Percentiles rank a stretch among this genome's conserved stretches.
Evolutionary conservation across 2,329 filamentous ascomycete genomes (phyloP).

Genomic region (Dendryphion nanum): DNA sequence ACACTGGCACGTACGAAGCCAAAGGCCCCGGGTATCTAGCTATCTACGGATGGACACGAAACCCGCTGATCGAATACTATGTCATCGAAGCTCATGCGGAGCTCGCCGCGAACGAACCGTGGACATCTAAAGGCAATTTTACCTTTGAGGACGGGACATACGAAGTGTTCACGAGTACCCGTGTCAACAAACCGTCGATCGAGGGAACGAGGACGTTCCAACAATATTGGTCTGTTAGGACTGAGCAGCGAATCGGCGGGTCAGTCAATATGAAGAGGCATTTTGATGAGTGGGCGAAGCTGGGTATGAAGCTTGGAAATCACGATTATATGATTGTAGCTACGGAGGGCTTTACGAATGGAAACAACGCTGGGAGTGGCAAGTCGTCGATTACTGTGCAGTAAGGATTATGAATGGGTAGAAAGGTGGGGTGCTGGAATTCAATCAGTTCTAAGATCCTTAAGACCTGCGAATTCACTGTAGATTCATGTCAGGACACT

Average conservation of each 20-base stretch:
- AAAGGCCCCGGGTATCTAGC: slow-evolving; percentile 48
- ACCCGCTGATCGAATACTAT: slow-evolving; percentile 54
- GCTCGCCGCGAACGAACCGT: slow-evolving; percentile 48
- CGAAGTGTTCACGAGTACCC: slow-evolving; percentile 11
- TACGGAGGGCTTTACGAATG: slow-evolving; percentile 53
- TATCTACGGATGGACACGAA: slow-evolving; percentile 56
- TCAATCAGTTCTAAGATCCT: no score
- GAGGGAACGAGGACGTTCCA: slow-evolving; percentile 49
- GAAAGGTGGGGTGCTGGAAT: no score
- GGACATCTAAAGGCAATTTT: slow-evolving; percentile 20
- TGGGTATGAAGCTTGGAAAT: slow-evolving; percentile 20
- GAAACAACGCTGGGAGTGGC: slow-evolving; percentile 17
- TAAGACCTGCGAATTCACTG: no score
- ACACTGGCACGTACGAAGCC: slow-evolving; percentile 34
- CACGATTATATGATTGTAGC: slow-evolving; percentile 34
- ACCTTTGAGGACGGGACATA: slow-evolving; percentile 18
- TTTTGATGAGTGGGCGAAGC: slow-evolving; percentile 26
- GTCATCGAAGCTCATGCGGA: slow-evolving; percentile 50
- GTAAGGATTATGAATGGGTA: no score
- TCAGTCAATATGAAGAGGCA: slow-evolving; percentile 25
- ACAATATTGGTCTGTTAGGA: slow-evolving; percentile 45
- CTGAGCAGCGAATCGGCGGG: slow-evolving; percentile 12
- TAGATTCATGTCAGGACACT: no score
- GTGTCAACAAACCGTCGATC: slow-evolving; percentile 47
- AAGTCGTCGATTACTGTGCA: slow-evolving; percentile 14